Base-by-base conservation (phyloP, 2,329 filamentous ascomycete species). In the Paracorniculantispora psalliotae region DNA sequence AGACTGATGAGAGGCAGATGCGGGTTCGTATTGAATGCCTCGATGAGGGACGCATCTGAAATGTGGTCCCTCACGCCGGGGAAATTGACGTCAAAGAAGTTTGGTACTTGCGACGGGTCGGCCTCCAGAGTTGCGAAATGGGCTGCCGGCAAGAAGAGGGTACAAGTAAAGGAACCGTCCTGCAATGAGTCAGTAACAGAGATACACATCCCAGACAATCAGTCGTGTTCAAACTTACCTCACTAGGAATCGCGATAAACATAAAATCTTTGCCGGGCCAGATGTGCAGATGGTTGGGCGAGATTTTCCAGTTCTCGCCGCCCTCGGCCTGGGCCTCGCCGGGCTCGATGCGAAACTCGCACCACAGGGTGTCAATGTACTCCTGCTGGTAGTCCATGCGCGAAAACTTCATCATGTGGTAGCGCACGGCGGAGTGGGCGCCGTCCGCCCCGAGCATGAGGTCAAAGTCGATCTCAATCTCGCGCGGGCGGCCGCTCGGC, bases 301-400 rank as follows among this genome's bases (percentile, higher is more conserved):
- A 94, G 65, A 97, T 94, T 50, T 81, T 80, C 70, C 96, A 97
- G 64, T 72, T 78, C 28, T 71, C 65, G 17, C 71, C 70, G 28
- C 68, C 64, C 4, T 63, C 62, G 13, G 63, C 48, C 8, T 64
- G 56, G 0, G 67, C 66, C 2, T 73, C 62, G 30, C 72, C 72
- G 1, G 90, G 81, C 21, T 83, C 78, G 62, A 99, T 91, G 52
- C 86, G 86, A 70, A 99, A 97, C 70, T 99, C 94, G 72, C 93
- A 97, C 94, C 94, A 99, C 5, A 97, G 77, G 0, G 92, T 94
- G 72, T 97, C 93, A 69, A 99, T 94, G 72, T 99, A 99, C 67
- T 91, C 86, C 71, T 99, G 94, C 66, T 89, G 82, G 69, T 96
- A 99, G 74, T 94, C 86, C 84, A 97, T 91, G 12, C 89, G 86